These are phyloP conservation scores for Endoconidiophora polonica DNA, from an alignment of 2,329 filamentous ascomycete genomes.

Conservation along the genomic window DNA sequence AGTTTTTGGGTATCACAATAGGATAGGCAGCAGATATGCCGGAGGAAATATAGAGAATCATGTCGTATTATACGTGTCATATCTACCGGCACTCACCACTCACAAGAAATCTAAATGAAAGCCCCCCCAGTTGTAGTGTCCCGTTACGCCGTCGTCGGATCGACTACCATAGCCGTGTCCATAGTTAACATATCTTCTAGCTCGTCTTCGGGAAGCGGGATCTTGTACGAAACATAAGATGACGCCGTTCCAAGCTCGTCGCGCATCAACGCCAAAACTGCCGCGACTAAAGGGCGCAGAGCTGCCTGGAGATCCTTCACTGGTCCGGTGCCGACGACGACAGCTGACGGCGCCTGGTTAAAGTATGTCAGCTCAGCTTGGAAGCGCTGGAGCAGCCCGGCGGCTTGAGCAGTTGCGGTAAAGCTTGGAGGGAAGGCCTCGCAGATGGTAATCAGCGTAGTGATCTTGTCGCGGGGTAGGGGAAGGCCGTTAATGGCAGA, in stretches of 20 bases:
- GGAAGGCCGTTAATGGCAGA: constrained; percentile 15
- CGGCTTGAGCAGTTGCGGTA: constrained; percentile 21
- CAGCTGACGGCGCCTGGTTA: constrained; percentile 7
- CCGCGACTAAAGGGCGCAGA: constrained; percentile 12
- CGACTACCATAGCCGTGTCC: neutral
- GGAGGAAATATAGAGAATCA: neutral
- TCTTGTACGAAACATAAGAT: constrained; percentile 11
- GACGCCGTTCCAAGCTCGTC: constrained; percentile 22
- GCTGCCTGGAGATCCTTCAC: constrained; percentile 14
- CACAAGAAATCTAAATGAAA: constrained; percentile 4
- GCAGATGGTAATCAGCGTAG: constrained; percentile 21
- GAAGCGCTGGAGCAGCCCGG: constrained; percentile 21
- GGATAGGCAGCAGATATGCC: neutral
- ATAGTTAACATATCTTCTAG: neutral
- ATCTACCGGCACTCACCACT: neutral
- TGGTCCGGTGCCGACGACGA: neutral
- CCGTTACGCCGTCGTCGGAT: neutral
- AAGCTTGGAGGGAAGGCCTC: constrained; percentile 24
- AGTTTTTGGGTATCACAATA: constrained; percentile 4
- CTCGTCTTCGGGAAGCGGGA: neutral
- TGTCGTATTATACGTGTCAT: neutral
- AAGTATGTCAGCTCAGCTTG: constrained; percentile 8
- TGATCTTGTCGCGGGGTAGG: constrained; percentile 21
- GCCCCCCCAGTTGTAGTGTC: neutral
- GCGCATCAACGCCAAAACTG: constrained; percentile 18